Conservation (phyloP, 1,284 basidiomycete genomes). For the Ganoderma leucocontextum region DNA sequence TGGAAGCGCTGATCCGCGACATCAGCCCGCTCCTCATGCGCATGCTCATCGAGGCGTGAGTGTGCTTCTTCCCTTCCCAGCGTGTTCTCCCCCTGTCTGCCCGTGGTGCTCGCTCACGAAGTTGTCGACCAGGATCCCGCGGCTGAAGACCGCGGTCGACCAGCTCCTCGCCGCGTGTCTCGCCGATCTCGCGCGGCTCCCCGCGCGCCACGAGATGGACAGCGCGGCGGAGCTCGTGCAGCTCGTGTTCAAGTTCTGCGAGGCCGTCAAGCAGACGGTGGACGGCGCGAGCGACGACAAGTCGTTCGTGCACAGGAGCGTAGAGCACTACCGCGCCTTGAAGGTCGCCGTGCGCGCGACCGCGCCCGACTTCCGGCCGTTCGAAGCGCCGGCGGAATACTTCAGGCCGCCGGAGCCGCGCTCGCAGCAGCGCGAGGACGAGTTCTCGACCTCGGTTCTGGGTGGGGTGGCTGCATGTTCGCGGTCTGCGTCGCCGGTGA, state of each 20-base stretch:
- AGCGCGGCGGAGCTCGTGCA: slow-evolving; percentile 53
- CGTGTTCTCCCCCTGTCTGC: no score
- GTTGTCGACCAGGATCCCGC: slow-evolving; percentile 52
- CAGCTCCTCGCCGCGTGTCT: slow-evolving; percentile 47
- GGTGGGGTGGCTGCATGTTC: no score
- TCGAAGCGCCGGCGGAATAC: slow-evolving; percentile 1
- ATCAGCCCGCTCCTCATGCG: slow-evolving; percentile 59
- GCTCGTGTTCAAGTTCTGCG: slow-evolving; percentile 53
- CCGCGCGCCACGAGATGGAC: slow-evolving; percentile 46
- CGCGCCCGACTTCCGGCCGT: slow-evolving; percentile 48
- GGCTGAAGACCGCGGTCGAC: slow-evolving; percentile 49
- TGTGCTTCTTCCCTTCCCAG: no score
- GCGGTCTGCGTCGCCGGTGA: no score
- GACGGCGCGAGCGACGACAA: slow-evolving; percentile 46
- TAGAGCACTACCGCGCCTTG: slow-evolving; percentile 43
- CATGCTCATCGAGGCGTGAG: slow-evolving; percentile 61
- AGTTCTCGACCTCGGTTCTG: slow-evolving; percentile 25
- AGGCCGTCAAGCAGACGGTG: slow-evolving; percentile 46
- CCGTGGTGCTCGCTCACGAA: not conserved
- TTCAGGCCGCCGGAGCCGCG: slow-evolving; percentile 7
- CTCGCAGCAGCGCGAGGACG: slow-evolving; percentile 20
- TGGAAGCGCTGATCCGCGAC: slow-evolving; percentile 58
- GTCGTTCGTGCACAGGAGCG: slow-evolving; percentile 46
- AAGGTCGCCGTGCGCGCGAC: slow-evolving; percentile 47
- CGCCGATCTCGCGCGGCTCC: slow-evolving; percentile 49